Conservation (phyloP, 2,329 filamentous ascomycete species). For the Lomentospora prolificans region DNA sequence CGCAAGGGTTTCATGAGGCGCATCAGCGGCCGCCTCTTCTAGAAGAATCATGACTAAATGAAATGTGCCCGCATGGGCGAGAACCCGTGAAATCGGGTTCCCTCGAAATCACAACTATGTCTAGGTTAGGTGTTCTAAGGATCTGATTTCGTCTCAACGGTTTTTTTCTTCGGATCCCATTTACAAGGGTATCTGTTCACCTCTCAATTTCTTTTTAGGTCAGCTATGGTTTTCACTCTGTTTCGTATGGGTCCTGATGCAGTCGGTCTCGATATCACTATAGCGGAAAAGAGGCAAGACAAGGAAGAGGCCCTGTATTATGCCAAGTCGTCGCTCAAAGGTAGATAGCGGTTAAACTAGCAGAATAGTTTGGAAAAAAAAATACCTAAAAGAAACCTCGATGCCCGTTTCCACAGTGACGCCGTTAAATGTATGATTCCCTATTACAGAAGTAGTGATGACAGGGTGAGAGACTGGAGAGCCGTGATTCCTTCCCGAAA, state of each 20-base stretch:
- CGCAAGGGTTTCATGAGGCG: conserved; percentile 11
- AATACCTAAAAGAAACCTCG: background rate
- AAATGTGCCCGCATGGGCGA: background rate
- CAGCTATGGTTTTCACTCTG: background rate
- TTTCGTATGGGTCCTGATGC: background rate
- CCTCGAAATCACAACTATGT: background rate
- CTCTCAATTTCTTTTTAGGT: background rate
- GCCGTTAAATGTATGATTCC: background rate
- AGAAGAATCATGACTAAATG: background rate
- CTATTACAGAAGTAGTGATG: background rate
- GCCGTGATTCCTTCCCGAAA: too few species aligned
- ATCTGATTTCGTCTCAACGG: background rate
- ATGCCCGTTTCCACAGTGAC: background rate
- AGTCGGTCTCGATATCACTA: background rate
- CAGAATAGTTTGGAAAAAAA: background rate
- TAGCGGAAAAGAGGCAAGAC: background rate
- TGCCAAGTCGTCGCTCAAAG: background rate
- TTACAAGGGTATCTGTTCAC: background rate
- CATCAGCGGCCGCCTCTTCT: conserved; percentile 7
- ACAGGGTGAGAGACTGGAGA: background rate
- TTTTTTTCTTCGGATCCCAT: background rate
- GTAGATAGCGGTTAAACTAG: background rate
- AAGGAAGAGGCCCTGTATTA: background rate
- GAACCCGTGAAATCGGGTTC: too few species aligned
- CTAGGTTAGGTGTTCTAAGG: background rate